phyloP scores from a whole-genome alignment of 352 stramenopile species.

The Globisporangium paroecandrum region DNA sequence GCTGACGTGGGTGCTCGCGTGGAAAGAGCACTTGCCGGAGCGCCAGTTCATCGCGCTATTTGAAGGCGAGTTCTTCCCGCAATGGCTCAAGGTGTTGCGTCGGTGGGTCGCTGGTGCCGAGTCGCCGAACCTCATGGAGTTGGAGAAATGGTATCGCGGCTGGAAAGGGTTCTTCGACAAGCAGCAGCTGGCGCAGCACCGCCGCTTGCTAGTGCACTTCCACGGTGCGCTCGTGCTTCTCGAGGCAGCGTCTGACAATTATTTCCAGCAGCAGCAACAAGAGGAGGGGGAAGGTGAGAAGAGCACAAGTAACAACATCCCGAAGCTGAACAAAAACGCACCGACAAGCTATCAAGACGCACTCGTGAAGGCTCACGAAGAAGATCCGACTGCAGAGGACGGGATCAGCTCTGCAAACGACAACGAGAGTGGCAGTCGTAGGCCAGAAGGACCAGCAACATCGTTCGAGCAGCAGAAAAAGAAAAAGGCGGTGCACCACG shows the following conservation, averaged over 20 bases:
- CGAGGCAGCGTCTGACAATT: constrained; percentile 36
- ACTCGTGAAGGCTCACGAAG: constrained; percentile 44
- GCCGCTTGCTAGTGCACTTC: constrained; percentile 74
- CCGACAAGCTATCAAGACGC: constrained; percentile 75
- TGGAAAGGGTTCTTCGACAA: constrained; percentile 84
- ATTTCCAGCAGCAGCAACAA: constrained; percentile 5
- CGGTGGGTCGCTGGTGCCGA: constrained; percentile 53
- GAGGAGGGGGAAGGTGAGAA: neutral
- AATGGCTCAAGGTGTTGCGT: constrained; percentile 85
- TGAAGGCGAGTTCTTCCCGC: constrained; percentile 90
- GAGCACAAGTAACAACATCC: constrained; percentile 23
- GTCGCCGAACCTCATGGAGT: constrained; percentile 48
- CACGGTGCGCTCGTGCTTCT: constrained; percentile 71
- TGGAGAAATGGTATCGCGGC: constrained; percentile 81
- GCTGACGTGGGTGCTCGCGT: constrained; percentile 72
- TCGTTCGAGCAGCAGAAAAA: constrained; percentile 2
- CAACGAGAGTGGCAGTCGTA: constrained; percentile 12
- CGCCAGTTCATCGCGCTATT: constrained; percentile 80
- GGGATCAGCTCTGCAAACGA: constrained; percentile 17
- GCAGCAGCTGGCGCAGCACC: constrained; percentile 46
- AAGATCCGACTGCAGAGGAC: constrained; percentile 16
- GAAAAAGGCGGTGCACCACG: constrained; percentile 27
- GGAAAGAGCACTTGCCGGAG: constrained; percentile 60
- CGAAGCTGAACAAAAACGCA: constrained; percentile 46
- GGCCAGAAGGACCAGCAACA: neutral